Evolutionary conservation across 495 filamentous ascomycete species (phyloP), one percentile per base, ranked within the genome.

Genomic region (Aspergillus coremiiformis): DNA sequence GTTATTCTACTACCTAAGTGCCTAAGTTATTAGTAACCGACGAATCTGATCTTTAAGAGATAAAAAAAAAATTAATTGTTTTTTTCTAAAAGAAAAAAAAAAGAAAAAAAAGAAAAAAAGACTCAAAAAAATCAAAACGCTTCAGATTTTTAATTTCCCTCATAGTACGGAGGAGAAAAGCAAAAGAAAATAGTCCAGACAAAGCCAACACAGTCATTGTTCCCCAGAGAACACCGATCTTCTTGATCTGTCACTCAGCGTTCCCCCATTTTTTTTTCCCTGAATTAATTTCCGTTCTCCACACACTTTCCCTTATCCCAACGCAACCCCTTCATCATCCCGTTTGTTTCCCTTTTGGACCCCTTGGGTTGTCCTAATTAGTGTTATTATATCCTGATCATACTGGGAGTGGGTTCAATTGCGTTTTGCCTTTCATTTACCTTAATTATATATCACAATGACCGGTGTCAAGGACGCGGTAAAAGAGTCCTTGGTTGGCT

Each of bases 401-500:
- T 39, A 44, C 26, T 35, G 30, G 27, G 45, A 41, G 15, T 14
- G 44, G 45, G 10, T 27, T 49, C 29, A 19, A 27, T 61, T 43
- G 21, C 49, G 53, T 35, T 47, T 47, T 23, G 39, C 30, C 33
- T 23, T 41, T 39, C 42, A 29, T 55, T 49, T 45, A 27, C 49
- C 8, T 27, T 49, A 56, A 33, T 53, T 60, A 46, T 37, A 66
- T 57, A 49, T 48, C 65, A 71, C 55, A 59, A 79, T 80, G 77
- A 47, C 71, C 15, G 72, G 74, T 27, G 78, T 87, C 39, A 87
- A 81, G 71, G 84, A 84, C 62, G 75, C 74, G 8, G 83, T 92
- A 57, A 92, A 91, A 72, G 85, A 88, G 70, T 83, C 76, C 42
- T 75, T 95, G 51, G 69, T 93, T 29, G 89, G 88, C 61, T 74